Evolutionary conservation across 2,329 filamentous ascomycete genomes (phyloP).

Genomic region (Beauveria varroae): DNA sequence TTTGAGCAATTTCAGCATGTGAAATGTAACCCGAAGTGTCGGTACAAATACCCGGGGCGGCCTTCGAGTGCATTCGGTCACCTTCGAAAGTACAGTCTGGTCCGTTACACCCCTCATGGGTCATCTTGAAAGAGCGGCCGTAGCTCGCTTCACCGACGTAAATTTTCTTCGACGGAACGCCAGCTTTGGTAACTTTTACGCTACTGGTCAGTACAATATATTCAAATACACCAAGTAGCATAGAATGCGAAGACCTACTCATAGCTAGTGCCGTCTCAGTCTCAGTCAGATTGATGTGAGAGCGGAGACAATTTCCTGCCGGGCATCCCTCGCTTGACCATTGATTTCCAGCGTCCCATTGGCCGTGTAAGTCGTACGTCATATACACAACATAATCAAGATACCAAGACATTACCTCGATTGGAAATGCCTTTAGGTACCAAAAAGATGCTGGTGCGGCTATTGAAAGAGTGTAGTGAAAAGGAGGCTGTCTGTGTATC

Average conservation of each 20-base stretch:
- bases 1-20: constrained; percentile 21
- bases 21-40: constrained; percentile 22
- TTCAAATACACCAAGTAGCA: not conserved
- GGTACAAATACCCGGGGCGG: constrained; percentile 21
- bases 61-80: constrained; percentile 13
- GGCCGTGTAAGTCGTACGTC: constrained; percentile 26
- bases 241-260: constrained; percentile 11
- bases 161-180: constrained; percentile 17
- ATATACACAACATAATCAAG: constrained; percentile 28
- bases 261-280: constrained; percentile 16
- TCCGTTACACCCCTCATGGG: constrained; percentile 15
- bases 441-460: constrained; percentile 26
- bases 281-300: constrained; percentile 30
- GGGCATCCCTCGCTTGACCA: constrained; percentile 19
- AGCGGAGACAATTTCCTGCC: constrained; percentile 26
- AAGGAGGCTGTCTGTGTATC: not conserved
- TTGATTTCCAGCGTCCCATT: constrained; percentile 23
- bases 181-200: not conserved
- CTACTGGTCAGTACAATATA: not conserved
- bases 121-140: constrained; percentile 24
- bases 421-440: constrained; percentile 30
- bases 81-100: constrained; percentile 18
- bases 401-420: constrained; percentile 21
- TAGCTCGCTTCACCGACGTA: constrained; percentile 25
- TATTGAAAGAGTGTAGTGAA: constrained; percentile 13